Evolutionary conservation across 1,139 yeast species (phyloP), one percentile per base, ranked within the genome.

Genomic region (Geotrichum reessii): DNA sequence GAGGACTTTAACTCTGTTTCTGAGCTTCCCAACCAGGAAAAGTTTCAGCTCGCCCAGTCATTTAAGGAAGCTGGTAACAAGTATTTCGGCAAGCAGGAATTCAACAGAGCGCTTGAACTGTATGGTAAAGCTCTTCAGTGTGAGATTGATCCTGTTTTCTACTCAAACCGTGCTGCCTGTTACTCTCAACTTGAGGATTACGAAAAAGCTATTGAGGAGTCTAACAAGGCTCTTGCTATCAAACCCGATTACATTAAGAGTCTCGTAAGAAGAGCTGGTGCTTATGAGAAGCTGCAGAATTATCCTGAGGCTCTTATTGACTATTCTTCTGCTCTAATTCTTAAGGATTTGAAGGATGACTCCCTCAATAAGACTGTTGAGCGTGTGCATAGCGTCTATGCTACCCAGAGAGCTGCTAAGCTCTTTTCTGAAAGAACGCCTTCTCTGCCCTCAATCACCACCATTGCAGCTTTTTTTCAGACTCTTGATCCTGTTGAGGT

Each of bases 181-280:
- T 89, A 88, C 74, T 87, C 91, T 58, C 90, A 95, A 19, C 78
- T 88, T 65, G 82, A 84, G 62, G 83, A 91, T 64, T 85, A 82
- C 69, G 89, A 87, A 66, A 85, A 89, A 69, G 97, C 91, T 52
- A 81, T 93, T 64, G 87, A 84, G 66, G 97, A 91, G 72, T 86
- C 97, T 60, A 84, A 96, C 33, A 82, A 80, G 64, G 99, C 99
- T 47, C 81, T 93, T 67, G 81, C 83, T 66, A 75, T 92, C 69
- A 87, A 91, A 72, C 96, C 96, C n/a, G 93, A 87, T 70, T 93
- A 93, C 75, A 78, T 90, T 67, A 93, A 95, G 78, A 95, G 97
- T 74, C 77, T 87, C 60, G 76, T 87, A 60, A 82, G 92, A 70
- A 79, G 80, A 40, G 80, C 77, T 24, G 83, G 87, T 64, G 95